Base-by-base conservation (phyloP, 345 rosid genomes). In the Eucalyptus decipiens region DNA sequence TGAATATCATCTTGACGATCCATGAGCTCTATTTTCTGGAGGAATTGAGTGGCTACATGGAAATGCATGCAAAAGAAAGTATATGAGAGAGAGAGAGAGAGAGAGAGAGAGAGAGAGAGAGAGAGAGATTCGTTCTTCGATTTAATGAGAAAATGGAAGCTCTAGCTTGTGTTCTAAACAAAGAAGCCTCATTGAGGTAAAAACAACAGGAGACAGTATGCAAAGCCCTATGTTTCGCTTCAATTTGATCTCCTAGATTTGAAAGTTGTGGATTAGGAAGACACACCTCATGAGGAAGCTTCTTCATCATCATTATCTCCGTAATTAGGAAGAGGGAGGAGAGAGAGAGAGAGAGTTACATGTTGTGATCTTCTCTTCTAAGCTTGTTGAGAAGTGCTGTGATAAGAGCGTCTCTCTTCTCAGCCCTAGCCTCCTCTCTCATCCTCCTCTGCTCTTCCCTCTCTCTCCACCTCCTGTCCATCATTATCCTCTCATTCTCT, bases 341-440 rank as follows among this genome's bases (percentile, higher is more conserved):
- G 80, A 32, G 47, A 19, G 62, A 81, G 28, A 32, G 52, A 32
- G 52, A 19, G 65, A 83, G 28, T 62, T 45, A 37, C 90, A 93
- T 91, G 67, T 87, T 88, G 81, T 88, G 88, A 17, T 93, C 96
- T 87, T 95, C 93, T 92, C 95, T 94, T 34, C 90, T 94, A 56
- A 98, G 93, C 92, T 95, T 95, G 93, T 93, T 95, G 87, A 98
- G 90, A 51, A 98, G 94, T 50, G 96, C 95, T 34, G 96, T 95
- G 88, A 98, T 94, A 40, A 98, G 97, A 26, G 94, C 93, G 81
- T 98, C 99, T 89, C 99, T 95, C 89, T 94, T 98, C 91, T 97
- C 98, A 89, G 99, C 99, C 95, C 99, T 94, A 94, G 94, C 95
- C 89, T 98, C 99, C 86, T 97, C 99, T 89, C 99, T 96, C 56